Evolutionary conservation across 345 rosid species (phyloP), one percentile per base, ranked within the genome.

Genomic region (Syzygium aqueum): DNA sequence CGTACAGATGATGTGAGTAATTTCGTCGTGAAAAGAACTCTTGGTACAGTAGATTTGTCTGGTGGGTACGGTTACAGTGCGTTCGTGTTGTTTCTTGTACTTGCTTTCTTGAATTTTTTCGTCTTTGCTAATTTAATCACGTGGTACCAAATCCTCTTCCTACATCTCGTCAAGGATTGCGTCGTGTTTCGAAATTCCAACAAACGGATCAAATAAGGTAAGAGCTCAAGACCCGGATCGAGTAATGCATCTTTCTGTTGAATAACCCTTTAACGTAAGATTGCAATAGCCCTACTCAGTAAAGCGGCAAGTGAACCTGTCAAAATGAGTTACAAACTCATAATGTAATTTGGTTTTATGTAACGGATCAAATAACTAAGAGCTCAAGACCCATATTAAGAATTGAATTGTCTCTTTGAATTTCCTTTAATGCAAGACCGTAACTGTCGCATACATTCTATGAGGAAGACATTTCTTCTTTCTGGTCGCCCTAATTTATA

Each of bases 111-210:
- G 37, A 61, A 30, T 10, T 33, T 73, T 17, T 30, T 37, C 6
- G 19, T 1, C 6, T 2, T 53, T 53, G 6, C 57, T 53, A 21
- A 53, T 19, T 23, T 6, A 19, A 0, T 67, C 25, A 17, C 0
- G 13, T 17, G 80, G 25, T 33, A 16, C 25, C 80, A 2, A 73
- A 33, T 9, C 2, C 80, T 73, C 80, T 19, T 37, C 46, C 25
- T 33, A 1, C 37, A 19, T 19, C 0, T 19, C 14, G 2, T 37
- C 49, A 19, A 73, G 14, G 49, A 73, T 73, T 5, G 80, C 2
- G 27, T 73, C 13, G 6, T 19, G 49, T 37, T 73, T 37, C 14
- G 2, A 7, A 33, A 1, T 37, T 56, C n/a, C 3, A 56, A 56
- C 63, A 9, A 9, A 56, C 22, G 25, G 49, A 73, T 19, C 8